phyloP scores from a whole-genome alignment of 345 rosid species.

The Clarkia xantiana region DNA sequence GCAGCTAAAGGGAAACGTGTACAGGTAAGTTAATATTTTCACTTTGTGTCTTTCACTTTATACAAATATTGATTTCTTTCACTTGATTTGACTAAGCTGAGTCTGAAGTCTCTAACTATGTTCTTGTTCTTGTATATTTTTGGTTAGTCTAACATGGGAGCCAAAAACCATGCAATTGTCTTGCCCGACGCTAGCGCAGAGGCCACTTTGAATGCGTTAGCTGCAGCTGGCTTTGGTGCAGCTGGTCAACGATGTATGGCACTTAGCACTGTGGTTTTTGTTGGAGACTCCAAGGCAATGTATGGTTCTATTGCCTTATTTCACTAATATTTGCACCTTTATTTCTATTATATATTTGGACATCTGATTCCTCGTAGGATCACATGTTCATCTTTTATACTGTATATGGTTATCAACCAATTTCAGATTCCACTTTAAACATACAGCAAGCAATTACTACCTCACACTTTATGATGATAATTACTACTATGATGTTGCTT shows the following conservation, averaged over 20 bases:
- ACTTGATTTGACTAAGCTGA: neutral
- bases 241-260: constrained; percentile 99
- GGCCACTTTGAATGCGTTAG: constrained; percentile 64
- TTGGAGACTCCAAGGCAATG: constrained; percentile 67
- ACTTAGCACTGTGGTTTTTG: constrained; percentile 74
- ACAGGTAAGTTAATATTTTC: constrained; percentile 33
- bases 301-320: constrained; percentile 11
- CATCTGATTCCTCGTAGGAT: neutral
- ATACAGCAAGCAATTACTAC: too few relatives aligned
- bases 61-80: neutral
- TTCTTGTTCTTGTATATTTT: neutral
- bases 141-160: constrained; percentile 85
- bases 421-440: too few relatives aligned
- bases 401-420: too few relatives aligned
- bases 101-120: neutral
- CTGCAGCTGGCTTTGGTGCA: constrained; percentile 95
- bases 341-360: neutral
- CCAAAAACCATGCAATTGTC: constrained; percentile 86
- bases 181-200: constrained; percentile 70
- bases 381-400: too few relatives aligned
- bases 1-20: constrained; percentile 90
- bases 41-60: neutral
- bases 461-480: too few relatives aligned
- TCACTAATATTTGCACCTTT: neutral
- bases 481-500: too few relatives aligned